Base-by-base conservation (phyloP, 768 basidiomycete genomes). In the Lactarius sanguifluus region DNA sequence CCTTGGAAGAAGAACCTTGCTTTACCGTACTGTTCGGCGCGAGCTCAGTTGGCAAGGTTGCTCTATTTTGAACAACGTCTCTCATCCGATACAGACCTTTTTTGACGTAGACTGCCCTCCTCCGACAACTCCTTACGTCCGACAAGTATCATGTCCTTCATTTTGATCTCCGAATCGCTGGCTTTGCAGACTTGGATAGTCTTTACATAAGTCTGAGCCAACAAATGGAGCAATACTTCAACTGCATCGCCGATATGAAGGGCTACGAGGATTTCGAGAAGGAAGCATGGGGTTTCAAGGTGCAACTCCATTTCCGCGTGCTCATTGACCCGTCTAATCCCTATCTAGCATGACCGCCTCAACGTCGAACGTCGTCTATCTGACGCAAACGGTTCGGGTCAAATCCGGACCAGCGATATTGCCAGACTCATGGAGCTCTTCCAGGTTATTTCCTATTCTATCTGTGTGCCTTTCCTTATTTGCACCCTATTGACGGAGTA, bases 401-500 rank as follows among this genome's bases (percentile, higher is more conserved):
- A 81, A 58, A 79, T 94, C 64, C 86, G 83, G 75, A 90, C 91
- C 3, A 88, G 90, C 70, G 92, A 94, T 71, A 79, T 94, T 47
- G 90, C 92, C 8, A 81, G 91, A 23, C 78, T 94, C 18, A 91
- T 94, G 90, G 92, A 93, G 71, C 76, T 93, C 3, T 92, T 93
- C 72, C 92, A 92, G 78, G 89, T 84, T 66, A 64, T n/a, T 23
- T 20, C 23, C 36, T 43, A 43, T 64, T 59, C 52, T 23, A 58
- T 30, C 57, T 23, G 16, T 32, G 12, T 62, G 36, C 25, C 40
- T 20, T n/a, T 56, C 43, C 57, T 40, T n/a, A 40, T 4, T 25
- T 13, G 58, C 34, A 34, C 50, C 9, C 30, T 43, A 30, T 43
- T 61, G 71, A 72, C 65, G 66, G 59, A 23, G 56, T 67, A 12